phyloP scores from a whole-genome alignment of 2,329 filamentous ascomycete species.

The Hypoxylon sp. region DNA sequence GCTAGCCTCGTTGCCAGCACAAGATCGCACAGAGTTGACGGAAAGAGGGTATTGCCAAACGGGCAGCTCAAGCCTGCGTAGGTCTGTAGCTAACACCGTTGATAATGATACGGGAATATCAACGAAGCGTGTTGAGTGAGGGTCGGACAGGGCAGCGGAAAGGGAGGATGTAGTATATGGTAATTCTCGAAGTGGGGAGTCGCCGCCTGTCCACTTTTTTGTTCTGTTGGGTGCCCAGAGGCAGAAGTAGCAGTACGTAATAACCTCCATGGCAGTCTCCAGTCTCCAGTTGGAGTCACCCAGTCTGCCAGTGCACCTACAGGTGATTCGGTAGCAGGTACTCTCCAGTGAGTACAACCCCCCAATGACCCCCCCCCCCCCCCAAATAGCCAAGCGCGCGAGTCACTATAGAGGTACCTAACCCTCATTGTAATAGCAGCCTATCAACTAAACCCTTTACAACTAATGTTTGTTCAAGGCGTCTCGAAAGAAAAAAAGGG shows the following conservation, averaged over 20 bases:
- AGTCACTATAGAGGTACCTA: too few species aligned
- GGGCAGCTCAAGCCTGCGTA: neutral
- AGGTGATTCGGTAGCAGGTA: constrained; percentile 4
- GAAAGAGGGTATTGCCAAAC: constrained; percentile 6
- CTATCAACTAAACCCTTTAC: too few species aligned
- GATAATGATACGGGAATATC: constrained; percentile 12
- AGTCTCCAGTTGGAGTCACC: constrained; percentile 3
- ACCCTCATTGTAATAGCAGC: too few species aligned
- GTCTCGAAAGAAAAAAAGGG: neutral
- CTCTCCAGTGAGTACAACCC: neutral
- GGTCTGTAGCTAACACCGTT: constrained; percentile 1
- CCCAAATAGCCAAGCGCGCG: too few species aligned
- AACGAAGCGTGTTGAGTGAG: constrained; percentile 5
- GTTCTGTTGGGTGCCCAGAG: constrained; percentile 18
- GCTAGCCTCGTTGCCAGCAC: constrained; percentile 26
- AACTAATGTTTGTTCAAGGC: too few species aligned
- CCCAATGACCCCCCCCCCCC: neutral
- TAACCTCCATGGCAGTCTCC: neutral
- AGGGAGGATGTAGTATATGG: constrained; percentile 5
- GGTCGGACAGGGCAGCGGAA: constrained; percentile 14
- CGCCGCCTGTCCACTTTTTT: constrained; percentile 22
- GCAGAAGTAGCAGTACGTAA: constrained; percentile 42
- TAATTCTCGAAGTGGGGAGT: constrained; percentile 13
- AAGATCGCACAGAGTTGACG: constrained; percentile 17
- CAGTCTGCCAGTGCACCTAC: neutral